Conservation (phyloP, 441 rosid genomes). For the Brassica balearica region DNA sequence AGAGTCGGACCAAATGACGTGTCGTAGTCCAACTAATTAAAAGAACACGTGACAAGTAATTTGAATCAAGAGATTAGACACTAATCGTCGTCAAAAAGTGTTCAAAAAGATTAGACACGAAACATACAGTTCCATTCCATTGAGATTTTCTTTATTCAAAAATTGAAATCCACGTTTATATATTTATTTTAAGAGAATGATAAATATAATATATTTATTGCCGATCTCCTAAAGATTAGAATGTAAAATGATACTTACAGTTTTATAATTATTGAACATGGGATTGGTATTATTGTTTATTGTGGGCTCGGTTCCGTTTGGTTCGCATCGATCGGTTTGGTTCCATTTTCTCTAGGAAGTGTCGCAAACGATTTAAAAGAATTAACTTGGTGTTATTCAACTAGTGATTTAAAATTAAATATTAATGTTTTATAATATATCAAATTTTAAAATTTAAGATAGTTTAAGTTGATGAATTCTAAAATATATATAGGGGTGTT, state of each 20-base stretch:
- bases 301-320: slow-evolving; percentile 1
- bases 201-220: not conserved
- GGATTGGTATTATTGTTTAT: not conserved
- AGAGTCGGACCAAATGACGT: slow-evolving; percentile 21
- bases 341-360: no score
- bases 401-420: no score
- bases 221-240: not conserved
- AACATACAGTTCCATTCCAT: slow-evolving; percentile 36
- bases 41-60: slow-evolving; percentile 13
- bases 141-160: slow-evolving; percentile 6
- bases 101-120: slow-evolving; percentile 4
- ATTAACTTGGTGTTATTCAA: no score
- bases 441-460: no score
- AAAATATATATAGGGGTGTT: no score
- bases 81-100: no score
- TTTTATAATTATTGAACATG: slow-evolving; percentile 6
- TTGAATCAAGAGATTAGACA: no score
- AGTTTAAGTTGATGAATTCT: no score
- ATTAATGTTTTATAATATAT: no score
- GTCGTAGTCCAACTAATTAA: slow-evolving; percentile 18
- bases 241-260: not conserved
- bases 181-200: not conserved
- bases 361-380: no score
- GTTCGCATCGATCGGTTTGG: not conserved
- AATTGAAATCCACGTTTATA: slow-evolving; percentile 4